Evolutionary conservation across 2,329 filamentous ascomycete species (phyloP), one percentile per base, ranked within the genome.

Genomic region (Cercospora janseana): DNA sequence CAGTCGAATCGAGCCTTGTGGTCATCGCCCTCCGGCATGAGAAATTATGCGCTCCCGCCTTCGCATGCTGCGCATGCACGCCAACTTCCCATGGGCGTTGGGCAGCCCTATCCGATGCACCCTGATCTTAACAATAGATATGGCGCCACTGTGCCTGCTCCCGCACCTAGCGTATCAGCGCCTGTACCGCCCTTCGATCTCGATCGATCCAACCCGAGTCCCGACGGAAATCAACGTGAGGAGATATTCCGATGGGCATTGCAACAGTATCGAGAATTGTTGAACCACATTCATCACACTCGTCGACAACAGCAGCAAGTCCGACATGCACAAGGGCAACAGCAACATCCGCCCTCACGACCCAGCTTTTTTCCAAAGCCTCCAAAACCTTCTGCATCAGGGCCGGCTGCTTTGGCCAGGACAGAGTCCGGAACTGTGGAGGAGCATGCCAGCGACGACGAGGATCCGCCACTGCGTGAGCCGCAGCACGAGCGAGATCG

Each of bases 291-390:
- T 4, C 73, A 77, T 51, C 71, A 72, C 20, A 73, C 71, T 3
- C 63, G 72, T 13, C 73, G 71, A 41, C 61, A 66, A 21, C 68
- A 67, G 49, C 62, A 69, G 21, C 66, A 70, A 7, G 54, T 61
- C 58, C 51, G 66, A 57, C 48, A 76, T 49, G 60, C 65, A 6
- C 70, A 73, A 47, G 70, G 69, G 18, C 62, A 62, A 16, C 69
- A 72, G 16, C 72, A 73, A 29, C 63, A 72, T 10, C 55, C 71
- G 18, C 60, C 72, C 8, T 37, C 34, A 34, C 77, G 80, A 58
- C 79, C 79, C 3, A 77, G 74, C 52, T 82, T 83, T 43, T 84
- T 80, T 49, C 81, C 81, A 0, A 81, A 78, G 59, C 81, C 81
- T 23, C 81, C 81, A 13, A 76, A 77, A 37, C 77, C 81, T 57